These are phyloP conservation scores for Dendrobium chrysotoxum DNA, from an alignment of 106 monocot genomes.

Conservation along the genomic window DNA sequence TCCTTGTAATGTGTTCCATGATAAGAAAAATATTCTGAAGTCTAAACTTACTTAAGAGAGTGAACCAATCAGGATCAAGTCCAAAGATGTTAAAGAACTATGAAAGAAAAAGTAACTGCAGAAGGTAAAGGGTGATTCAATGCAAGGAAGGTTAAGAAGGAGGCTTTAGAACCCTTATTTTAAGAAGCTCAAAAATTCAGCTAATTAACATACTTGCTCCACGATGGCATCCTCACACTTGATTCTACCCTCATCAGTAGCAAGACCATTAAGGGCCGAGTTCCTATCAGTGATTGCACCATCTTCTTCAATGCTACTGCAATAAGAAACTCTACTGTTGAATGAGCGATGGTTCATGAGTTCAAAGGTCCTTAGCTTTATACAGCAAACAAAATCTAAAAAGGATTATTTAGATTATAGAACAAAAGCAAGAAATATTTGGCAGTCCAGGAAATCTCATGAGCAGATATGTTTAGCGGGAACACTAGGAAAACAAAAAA, in stretches of 20 bases:
- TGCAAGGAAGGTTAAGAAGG: not conserved
- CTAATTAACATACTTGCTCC: constrained; percentile 13
- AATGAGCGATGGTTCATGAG: not conserved
- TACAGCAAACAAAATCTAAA: not conserved
- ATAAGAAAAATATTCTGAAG: not conserved
- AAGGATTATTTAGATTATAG: not conserved
- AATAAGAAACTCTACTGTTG: constrained; percentile 7
- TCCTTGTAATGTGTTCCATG: not conserved
- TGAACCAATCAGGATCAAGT: not conserved
- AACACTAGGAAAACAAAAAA: no score
- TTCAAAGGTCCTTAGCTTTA: not conserved
- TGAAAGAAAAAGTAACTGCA: not conserved
- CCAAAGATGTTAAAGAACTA: not conserved
- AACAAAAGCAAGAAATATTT: not conserved
- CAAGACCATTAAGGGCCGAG: constrained; percentile 25
- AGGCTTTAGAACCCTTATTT: not conserved
- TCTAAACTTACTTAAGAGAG: not conserved
- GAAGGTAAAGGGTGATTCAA: not conserved
- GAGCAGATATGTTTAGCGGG: not conserved
- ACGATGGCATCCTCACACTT: constrained; percentile 4
- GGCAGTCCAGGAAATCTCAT: not conserved
- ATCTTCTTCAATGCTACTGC: constrained; percentile 74
- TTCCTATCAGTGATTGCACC: constrained; percentile 9
- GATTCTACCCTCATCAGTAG: constrained; percentile 18
- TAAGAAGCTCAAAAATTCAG: not conserved